Evolutionary conservation across 2,329 filamentous ascomycete genomes (phyloP), one percentile per base, ranked within the genome.

Genomic region (Botrytis medusae): DNA sequence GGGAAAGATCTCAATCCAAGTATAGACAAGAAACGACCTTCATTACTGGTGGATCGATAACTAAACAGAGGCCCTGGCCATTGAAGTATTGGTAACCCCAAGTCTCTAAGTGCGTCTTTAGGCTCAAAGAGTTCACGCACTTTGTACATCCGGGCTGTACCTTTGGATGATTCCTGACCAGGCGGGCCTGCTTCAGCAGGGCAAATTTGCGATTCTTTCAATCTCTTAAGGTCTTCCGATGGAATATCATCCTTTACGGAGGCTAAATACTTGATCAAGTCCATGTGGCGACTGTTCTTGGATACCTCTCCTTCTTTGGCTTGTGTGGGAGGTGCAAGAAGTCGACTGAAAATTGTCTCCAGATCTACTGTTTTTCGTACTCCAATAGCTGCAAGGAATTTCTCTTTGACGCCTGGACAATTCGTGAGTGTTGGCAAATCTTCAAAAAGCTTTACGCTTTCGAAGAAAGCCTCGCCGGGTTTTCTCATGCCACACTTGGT

Each of bases 281-380:
- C 95, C 74, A 97, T 90, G 80, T 98, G 95, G 73, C 94, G 98
- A 93, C 93, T 97, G 74, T 87, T 87, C 34, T 84, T 83, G 34
- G 85, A 85, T 54, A 83, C 83, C 40, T 87, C 87, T 32, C 83
- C 82, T 32, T 81, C 80, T n/a, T 85, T 84, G 16, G 81, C 82
- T 22, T 86, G 84, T 0, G 84, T 79, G 0, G 89, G 85, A 25
- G 87, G 86, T 69, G 88, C 90, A 77, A 98, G 87, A 61, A 99
- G 87, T 62, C 95, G 89, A 37, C 93, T 92, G 79, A 99, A 98
- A 44, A 99, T 97, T 44, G 97, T 95, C 46, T 94, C 94, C 2
- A 99, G 85, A 77, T 99, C 96, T 32, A 99, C 91, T 0, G 96
- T 99, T 84, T 98, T 98, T 74, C 96, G 90, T 40, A 99, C 95